Base-by-base conservation (phyloP, 768 basidiomycete genomes). In the Leccinum obscurum region DNA sequence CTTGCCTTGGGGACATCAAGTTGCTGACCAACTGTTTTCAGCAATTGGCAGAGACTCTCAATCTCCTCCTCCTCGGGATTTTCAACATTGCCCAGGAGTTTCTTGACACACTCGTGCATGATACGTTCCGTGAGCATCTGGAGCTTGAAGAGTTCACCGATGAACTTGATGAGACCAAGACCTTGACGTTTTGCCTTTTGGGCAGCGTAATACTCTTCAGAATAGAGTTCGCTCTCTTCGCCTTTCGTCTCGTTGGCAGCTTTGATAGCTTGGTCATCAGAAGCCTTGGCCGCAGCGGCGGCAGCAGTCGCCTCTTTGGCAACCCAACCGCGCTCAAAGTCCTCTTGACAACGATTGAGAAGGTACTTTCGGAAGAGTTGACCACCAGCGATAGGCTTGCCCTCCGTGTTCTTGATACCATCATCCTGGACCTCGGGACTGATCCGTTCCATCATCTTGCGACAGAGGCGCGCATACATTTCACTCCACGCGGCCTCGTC, bases 21-120 rank as follows among this genome's bases (percentile, higher is more conserved):
- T 17, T 83, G 78, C 57, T 81, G 80, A 56, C 96, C 96, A 55
- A 98, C 92, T 6, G 96, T 98, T 22, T 89, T 83, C 55, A 99
- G 75, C 56, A 98, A 83, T 73, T 93, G 94, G 83, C 95, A 98
- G 58, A 97, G 82, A 52, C 89, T 92, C 81, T 98, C 96, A 64
- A 99, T 91, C 70, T 97, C 95, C 78, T 98, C 96, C 77, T 98
- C 96, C 70, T 98, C 95, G 0, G 95, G 97, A 68, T 93, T 92
- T 66, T 93, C 88, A 59, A 96, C 89, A 71, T 99, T 98, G 57
- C 89, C 85, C 13, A 98, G 81, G 13, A 98, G 83, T 77, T 96
- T 95, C 84, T 94, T 93, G 72, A 98, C 88, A 81, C 96, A 99
- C 76, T 94, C 92, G 80, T 95, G 92, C 92, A 98, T 99, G 78